Evolutionary conservation across 305 asterid genomes (phyloP).

Genomic region (Caryopteris hybrid): DNA sequence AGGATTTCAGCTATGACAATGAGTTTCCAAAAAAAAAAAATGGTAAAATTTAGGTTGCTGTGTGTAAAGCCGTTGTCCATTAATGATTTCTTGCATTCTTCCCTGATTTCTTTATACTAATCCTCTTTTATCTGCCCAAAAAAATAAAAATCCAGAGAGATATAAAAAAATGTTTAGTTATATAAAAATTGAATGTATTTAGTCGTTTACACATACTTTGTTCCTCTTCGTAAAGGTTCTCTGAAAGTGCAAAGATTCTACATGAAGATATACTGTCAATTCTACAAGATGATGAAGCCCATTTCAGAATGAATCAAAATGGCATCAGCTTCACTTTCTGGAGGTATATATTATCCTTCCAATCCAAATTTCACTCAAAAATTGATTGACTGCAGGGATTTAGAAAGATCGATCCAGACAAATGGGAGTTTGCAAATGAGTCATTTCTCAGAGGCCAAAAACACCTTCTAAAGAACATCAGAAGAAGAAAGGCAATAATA

Average conservation of each 20-base stretch:
- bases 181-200: background rate
- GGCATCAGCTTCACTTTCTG: background rate
- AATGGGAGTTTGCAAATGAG: slow-evolving; percentile 75
- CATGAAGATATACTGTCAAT: slow-evolving; percentile 28
- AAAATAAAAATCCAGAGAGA: background rate
- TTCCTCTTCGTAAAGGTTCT: slow-evolving; percentile 37
- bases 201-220: slow-evolving; percentile 26
- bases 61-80: too few species aligned
- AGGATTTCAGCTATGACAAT: background rate
- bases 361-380: slow-evolving; percentile 11
- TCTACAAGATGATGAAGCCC: slow-evolving; percentile 34
- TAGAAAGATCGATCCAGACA: slow-evolving; percentile 72
- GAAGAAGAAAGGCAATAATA: slow-evolving; percentile 41
- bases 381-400: slow-evolving; percentile 60
- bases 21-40: background rate
- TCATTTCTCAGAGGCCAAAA: slow-evolving; percentile 51
- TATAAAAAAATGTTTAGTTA: background rate
- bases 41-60: background rate
- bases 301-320: slow-evolving; percentile 9
- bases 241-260: slow-evolving; percentile 22
- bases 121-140: too few species aligned
- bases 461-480: slow-evolving; percentile 48
- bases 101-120: background rate
- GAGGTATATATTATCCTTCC: slow-evolving; percentile 15
- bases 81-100: background rate